phyloP scores from a whole-genome alignment of 202 grass and related monocot genomes.

The Tripidium arundinaceum region DNA sequence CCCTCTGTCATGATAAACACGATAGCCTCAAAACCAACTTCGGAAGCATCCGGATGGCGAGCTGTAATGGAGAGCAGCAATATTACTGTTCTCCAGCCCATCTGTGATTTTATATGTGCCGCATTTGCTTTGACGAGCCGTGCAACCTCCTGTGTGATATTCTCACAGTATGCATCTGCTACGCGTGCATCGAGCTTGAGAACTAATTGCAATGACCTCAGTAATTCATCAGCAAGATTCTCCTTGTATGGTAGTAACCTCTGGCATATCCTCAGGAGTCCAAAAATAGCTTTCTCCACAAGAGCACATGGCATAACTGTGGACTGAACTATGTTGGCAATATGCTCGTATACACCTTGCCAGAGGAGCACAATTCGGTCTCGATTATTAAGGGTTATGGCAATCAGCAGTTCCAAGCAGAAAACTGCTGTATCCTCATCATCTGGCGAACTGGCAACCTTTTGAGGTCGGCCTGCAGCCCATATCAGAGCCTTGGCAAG shows the following conservation, averaged over 20 bases:
- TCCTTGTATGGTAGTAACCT: constrained; percentile 49
- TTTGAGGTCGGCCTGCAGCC: no score
- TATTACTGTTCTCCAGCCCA: no score
- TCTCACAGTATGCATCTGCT: constrained; percentile 92
- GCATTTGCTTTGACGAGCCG: constrained; percentile 84
- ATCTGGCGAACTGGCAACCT: no score
- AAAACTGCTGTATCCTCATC: no score
- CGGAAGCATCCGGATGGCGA: no score
- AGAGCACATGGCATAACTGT: constrained; percentile 91
- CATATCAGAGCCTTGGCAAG: no score
- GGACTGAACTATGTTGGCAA: constrained; percentile 88
- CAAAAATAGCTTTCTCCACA: constrained; percentile 95
- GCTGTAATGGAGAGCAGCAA: no score
- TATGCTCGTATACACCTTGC: constrained; percentile 98
- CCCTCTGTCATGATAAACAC: no score
- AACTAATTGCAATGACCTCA: constrained; percentile 76
- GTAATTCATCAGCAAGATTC: constrained; percentile 38
- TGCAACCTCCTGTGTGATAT: constrained; percentile 86
- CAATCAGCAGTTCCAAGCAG: no score
- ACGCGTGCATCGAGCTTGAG: constrained; percentile 90
- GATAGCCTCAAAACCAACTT: no score
- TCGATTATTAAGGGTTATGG: no score
- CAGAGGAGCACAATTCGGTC: no score
- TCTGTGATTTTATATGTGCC: constrained; percentile 38
- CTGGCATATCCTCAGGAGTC: constrained; percentile 89